Evolutionary conservation across 148 eudicot genomes (phyloP), one percentile per base, ranked within the genome.

Genomic region (Heliosperma pusillum): DNA sequence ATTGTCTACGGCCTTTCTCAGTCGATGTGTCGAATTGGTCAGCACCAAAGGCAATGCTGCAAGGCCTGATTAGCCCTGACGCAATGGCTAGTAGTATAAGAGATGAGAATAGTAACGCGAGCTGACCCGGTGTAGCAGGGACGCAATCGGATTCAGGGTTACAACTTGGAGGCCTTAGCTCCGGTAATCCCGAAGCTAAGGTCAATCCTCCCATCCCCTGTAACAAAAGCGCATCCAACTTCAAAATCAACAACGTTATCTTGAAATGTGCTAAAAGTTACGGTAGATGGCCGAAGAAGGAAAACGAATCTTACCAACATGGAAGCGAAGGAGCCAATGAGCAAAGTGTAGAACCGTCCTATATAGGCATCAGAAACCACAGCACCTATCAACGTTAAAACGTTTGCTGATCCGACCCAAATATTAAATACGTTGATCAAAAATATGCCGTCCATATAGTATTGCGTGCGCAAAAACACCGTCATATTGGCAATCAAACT

Each of bases 41-140:
- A 9, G 95, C 94, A 10, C 97, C 97, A 36, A 92, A 92, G 50
- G 89, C 97, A 8, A 92, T 88, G 84, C 86, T 87, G 82, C 97
- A 92, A 0, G 97, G 88, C 26, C 91, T 71, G 21, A 90, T 82
- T 68, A 88, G 80, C 0, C 95, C 90, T 1, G 95, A 82, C 0
- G 92, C 97, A 0, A 83, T 1, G 4, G 91, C 87, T 19, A 92
- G 66, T 0, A 90, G 76, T 1, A 76, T 74, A 1, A 92, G 89
- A 21, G 81, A 85, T 0, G 45, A 10, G 72, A 85, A 87, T 2
- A 92, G 92, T 68, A 86, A 10, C 0, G 75, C 80, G 5, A 92
- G 82, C 53, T 92, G 97, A 86, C 86, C 81, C 21, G 61, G 21
- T 16, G 73, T 76, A 17, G 92, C 80, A 13, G 74, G 53, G 5